A percentile compares a stretch with the other conserved stretches of the same genome.
Conservation (phyloP, 768 basidiomycete genomes). For the Naganishia friedmannii region DNA sequence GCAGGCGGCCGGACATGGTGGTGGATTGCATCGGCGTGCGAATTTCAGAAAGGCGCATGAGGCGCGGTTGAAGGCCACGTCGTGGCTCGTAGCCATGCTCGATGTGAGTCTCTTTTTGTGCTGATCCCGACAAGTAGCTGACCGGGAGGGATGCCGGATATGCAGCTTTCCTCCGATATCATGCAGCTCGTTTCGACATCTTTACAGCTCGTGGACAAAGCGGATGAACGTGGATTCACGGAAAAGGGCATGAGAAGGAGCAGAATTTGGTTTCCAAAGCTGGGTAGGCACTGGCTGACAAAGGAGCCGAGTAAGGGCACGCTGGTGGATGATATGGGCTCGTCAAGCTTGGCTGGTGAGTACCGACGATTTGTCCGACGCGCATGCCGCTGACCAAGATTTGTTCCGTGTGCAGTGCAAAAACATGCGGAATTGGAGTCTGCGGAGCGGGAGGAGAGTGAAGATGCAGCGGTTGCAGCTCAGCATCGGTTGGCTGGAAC, state of each 20-base stretch:
- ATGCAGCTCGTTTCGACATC: conserved; percentile 4
- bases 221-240: conserved; percentile 15
- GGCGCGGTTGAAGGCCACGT: conserved; percentile 25
- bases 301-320: conserved; percentile 13
- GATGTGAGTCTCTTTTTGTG: neutral
- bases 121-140: neutral
- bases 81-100: conserved; percentile 28
- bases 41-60: conserved; percentile 11
- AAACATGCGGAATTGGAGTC: conserved; percentile 14
- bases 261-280: conserved; percentile 11
- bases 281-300: conserved; percentile 12
- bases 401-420: neutral
- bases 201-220: neutral
- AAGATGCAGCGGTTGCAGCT: neutral
- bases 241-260: conserved; percentile 1
- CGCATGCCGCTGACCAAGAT: no score
- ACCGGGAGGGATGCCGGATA: no score
- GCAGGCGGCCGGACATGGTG: neutral
- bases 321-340: conserved; percentile 12
- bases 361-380: neutral
- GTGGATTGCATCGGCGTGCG: neutral
- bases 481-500: conserved; percentile 5
- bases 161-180: conserved; percentile 14
- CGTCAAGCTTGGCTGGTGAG: conserved; percentile 5
- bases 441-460: conserved; percentile 3